phyloP scores from a whole-genome alignment of 2,329 filamentous ascomycete genomes.

The Alternaria alternata region DNA sequence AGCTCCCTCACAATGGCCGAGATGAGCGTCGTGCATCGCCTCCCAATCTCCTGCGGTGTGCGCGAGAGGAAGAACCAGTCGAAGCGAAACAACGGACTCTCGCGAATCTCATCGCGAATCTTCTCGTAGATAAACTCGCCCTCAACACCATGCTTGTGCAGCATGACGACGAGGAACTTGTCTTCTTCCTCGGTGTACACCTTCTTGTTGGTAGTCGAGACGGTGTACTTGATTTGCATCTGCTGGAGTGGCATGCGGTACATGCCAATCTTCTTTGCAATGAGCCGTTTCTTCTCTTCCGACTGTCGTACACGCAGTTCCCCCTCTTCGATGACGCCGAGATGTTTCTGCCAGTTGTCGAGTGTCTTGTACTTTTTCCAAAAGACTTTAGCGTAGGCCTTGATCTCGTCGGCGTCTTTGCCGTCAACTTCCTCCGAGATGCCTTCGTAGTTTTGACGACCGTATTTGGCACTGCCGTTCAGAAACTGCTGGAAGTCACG shows the following conservation, averaged over 20 bases:
- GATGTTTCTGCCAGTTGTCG: conserved; percentile 84
- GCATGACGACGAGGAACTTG: conserved; percentile 89
- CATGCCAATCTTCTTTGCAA: conserved; percentile 93
- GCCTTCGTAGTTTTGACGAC: conserved; percentile 81
- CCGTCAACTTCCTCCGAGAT: conserved; percentile 92
- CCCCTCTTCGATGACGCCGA: conserved; percentile 88
- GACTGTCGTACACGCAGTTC: conserved; percentile 90
- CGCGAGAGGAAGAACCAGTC: conserved; percentile 99
- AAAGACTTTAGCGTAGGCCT: conserved; percentile 91
- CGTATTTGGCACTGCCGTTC: conserved; percentile 92
- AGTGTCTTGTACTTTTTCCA: conserved; percentile 96
- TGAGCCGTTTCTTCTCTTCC: conserved; percentile 89
- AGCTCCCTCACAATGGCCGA: conserved; percentile 96
- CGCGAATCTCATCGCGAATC: conserved; percentile 96
- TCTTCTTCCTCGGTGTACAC: conserved; percentile 99
- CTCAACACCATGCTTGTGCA: conserved; percentile 92
- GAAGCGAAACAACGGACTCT: conserved; percentile 93
- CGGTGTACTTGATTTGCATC: conserved; percentile 98
- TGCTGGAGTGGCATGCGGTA: conserved; percentile 98
- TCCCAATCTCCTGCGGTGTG: conserved; percentile 89
- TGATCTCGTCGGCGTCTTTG: conserved; percentile 85
- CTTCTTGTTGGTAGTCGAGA: conserved; percentile 99
- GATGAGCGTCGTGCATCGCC: conserved; percentile 91
- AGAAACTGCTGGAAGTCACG: conserved; percentile 98
- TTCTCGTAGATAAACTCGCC: conserved; percentile 88